These are phyloP conservation scores for Quercus robur DNA, from an alignment of 306 rosid genomes.

Conservation along the genomic window DNA sequence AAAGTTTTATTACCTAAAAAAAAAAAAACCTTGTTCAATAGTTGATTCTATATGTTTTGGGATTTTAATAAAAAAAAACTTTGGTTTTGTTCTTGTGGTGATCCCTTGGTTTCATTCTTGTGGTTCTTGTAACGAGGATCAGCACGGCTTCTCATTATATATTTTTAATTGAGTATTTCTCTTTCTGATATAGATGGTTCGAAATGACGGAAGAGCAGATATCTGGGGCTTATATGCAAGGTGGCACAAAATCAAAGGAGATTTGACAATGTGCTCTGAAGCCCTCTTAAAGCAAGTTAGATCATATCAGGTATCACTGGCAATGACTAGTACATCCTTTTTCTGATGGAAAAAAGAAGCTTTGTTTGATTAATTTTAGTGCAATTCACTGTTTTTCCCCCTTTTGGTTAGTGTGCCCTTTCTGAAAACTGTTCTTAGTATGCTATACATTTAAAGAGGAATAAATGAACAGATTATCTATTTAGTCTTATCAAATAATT, in stretches of 20 bases:
- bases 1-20: neutral
- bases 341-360: neutral
- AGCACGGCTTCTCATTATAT: neutral
- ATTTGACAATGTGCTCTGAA: slow-evolving; percentile 82
- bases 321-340: neutral
- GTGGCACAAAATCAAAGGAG: slow-evolving; percentile 91
- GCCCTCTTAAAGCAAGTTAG: slow-evolving; percentile 93
- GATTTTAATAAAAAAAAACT: neutral
- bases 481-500: too few relatives aligned
- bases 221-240: slow-evolving; percentile 88
- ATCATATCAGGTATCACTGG: slow-evolving; percentile 80
- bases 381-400: neutral
- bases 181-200: slow-evolving; percentile 61
- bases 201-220: slow-evolving; percentile 63
- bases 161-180: slow-evolving; percentile 12
- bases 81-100: neutral
- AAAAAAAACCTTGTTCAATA: neutral
- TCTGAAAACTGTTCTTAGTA: too few relatives aligned
- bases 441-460: too few relatives aligned
- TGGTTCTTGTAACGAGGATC: too few relatives aligned
- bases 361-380: neutral
- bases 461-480: too few relatives aligned
- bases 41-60: neutral
- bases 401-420: too few relatives aligned
- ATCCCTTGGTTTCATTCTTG: neutral